Evolutionary conservation across 495 filamentous ascomycete genomes (phyloP), one percentile per base, ranked within the genome.

Genomic region (Aspergillus mulundensis): DNA sequence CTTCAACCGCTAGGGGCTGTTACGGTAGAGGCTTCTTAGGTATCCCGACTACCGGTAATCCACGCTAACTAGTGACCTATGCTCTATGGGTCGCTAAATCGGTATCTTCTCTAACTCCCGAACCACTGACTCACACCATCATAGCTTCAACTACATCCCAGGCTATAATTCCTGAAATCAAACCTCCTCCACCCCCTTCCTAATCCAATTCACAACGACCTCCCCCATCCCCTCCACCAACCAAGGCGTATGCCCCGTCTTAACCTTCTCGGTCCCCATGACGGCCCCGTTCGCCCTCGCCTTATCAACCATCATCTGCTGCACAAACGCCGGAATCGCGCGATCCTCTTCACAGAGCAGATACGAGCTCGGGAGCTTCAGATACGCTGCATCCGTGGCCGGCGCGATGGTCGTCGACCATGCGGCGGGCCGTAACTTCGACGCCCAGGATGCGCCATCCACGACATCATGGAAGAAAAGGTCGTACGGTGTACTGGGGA

Each of bases 231-330:
- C 25, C 25, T 53, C 40, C 2, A 64, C 70, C 44, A 74, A 53
- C 70, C 70, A 74, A 3, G 71, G 70, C 23, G 64, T 59, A 57
- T 73, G 67, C 1, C 54, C 63, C 16, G 70, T 63, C 18, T 58
- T 53, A 16, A 73, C 61, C 42, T 51, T 70, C 54, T 73, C 67
- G 3, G 65, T 69, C 20, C 57, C 58, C 18, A 73, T 66, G 21
- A 52, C 12, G 5, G 64, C 70, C 7, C 70, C 70, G 43, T 61
- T 63, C 2, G 1, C 2, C 36, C 46, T 28, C 23, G 66, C 69
- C 18, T 64, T 65, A 36, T 77, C 66, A 7, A 75, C 63, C 65
- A 78, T 65, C 39, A 64, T 44, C 43, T 75, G 68, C 64, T 76
- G 75, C 34, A 71, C 67, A 21, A 61, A 60, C 4, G 68, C 32